Percentiles rank a stretch among this genome's conserved stretches.
These are phyloP conservation scores for Oenanthe javanica DNA, from an alignment of 140 eudicot species.

Conservation along the genomic window DNA sequence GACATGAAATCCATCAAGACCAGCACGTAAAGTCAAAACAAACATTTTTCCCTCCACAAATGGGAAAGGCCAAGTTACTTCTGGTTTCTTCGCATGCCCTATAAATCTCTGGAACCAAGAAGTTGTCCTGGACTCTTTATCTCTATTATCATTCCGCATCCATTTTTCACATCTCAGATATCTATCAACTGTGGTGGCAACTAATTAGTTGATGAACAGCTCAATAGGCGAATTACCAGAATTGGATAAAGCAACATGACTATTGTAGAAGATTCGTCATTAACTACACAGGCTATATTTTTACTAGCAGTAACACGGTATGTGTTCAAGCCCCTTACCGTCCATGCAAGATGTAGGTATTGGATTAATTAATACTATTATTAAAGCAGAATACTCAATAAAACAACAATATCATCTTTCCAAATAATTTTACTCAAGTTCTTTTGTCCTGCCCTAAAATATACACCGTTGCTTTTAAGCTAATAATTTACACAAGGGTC, in stretches of 20 bases:
- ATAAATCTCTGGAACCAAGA: conserved; percentile 86
- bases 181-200: conserved; percentile 76
- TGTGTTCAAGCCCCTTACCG: not conserved
- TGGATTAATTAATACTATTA: too few relatives aligned
- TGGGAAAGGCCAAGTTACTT: conserved; percentile 91
- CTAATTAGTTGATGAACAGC: not conserved
- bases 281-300: not conserved
- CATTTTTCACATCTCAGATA: conserved; percentile 78
- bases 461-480: not conserved
- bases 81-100: conserved; percentile 84
- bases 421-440: not conserved
- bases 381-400: too few relatives aligned
- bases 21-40: conserved; percentile 79
- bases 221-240: not conserved
- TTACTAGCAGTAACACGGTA: not conserved
- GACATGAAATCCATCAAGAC: conserved; percentile 86
- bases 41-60: conserved; percentile 75
- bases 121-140: conserved; percentile 59
- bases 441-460: not conserved
- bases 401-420: too few relatives aligned
- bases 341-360: not conserved
- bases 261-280: not conserved
- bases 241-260: not conserved
- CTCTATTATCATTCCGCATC: conserved; percentile 64
- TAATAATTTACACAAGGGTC: not conserved